Evolutionary conservation across 2,329 filamentous ascomycete species (phyloP).

Genomic region (Diaporthe vexans): DNA sequence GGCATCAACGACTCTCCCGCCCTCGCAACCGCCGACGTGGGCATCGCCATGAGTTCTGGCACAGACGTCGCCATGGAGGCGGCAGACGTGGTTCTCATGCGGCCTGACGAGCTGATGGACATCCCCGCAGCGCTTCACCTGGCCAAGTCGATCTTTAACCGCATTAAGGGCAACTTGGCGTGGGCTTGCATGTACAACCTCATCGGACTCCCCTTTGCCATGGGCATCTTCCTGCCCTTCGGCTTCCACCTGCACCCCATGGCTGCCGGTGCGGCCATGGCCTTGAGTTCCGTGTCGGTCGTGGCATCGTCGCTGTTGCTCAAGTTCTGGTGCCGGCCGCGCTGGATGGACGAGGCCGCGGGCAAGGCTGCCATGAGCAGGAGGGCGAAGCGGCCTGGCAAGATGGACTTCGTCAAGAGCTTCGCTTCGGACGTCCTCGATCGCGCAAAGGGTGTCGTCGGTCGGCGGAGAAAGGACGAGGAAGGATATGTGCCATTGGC

Average conservation of each 20-base stretch:
- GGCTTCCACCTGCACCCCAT: slow-evolving; percentile 92
- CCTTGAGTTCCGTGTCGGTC: slow-evolving; percentile 89
- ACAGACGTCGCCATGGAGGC: slow-evolving; percentile 99
- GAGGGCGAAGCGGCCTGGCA: slow-evolving; percentile 58
- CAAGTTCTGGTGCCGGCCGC: slow-evolving; percentile 87
- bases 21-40: slow-evolving; percentile 90
- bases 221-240: slow-evolving; percentile 94
- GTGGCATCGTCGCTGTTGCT: slow-evolving; percentile 86
- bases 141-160: slow-evolving; percentile 85
- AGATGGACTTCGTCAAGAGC: slow-evolving; percentile 56
- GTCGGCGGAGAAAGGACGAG: slow-evolving; percentile 57
- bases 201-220: slow-evolving; percentile 92
- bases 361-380: slow-evolving; percentile 67
- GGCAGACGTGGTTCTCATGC: slow-evolving; percentile 96
- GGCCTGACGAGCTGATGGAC: slow-evolving; percentile 89
- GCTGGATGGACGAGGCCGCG: slow-evolving; percentile 84
- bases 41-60: slow-evolving; percentile 91
- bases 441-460: slow-evolving; percentile 49
- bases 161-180: slow-evolving; percentile 92
- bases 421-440: slow-evolving; percentile 58
- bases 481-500: slow-evolving; percentile 73
- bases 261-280: slow-evolving; percentile 96
- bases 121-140: slow-evolving; percentile 91
- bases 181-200: slow-evolving; percentile 97
- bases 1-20: slow-evolving; percentile 99